These are phyloP conservation scores for Thraustochytrium sp. DNA, from an alignment of 352 stramenopile species.

Conservation along the genomic window DNA sequence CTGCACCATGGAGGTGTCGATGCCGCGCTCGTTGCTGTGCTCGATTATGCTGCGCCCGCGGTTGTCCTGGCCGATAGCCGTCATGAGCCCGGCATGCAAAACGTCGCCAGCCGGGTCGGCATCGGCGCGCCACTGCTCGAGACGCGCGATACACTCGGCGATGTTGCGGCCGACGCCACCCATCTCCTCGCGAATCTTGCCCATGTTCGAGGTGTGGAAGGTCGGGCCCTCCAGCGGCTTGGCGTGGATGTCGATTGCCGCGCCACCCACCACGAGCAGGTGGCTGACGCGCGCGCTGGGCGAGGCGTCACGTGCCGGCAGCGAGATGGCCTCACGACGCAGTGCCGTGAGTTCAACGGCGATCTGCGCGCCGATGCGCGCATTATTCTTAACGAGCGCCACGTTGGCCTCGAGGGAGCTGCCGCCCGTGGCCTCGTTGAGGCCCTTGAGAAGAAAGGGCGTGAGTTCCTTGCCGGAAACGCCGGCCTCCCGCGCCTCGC, in stretches of 20 bases:
- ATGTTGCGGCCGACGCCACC: slow-evolving; percentile 87
- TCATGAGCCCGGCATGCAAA: slow-evolving; percentile 58
- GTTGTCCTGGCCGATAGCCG: slow-evolving; percentile 67
- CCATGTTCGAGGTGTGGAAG: slow-evolving; percentile 75
- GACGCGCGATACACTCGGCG: slow-evolving; percentile 70
- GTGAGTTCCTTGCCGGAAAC: slow-evolving; percentile 90
- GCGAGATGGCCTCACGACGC: not conserved
- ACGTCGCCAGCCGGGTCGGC: not conserved
- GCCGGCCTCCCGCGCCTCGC: slow-evolving; percentile 68
- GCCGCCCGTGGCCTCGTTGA: slow-evolving; percentile 89
- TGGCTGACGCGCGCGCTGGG: not conserved
- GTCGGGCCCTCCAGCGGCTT: slow-evolving; percentile 49
- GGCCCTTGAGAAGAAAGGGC: slow-evolving; percentile 73
- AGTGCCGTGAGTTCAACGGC: slow-evolving; percentile 50
- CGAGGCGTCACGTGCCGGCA: not conserved
- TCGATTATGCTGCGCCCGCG: slow-evolving; percentile 65
- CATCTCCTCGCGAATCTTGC: slow-evolving; percentile 68
- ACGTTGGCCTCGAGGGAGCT: slow-evolving; percentile 89
- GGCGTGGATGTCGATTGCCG: slow-evolving; percentile 77
- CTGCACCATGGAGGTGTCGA: slow-evolving; percentile 62
- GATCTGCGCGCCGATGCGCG: slow-evolving; percentile 84
- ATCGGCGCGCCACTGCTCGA: slow-evolving; percentile 47
- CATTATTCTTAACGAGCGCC: slow-evolving; percentile 92
- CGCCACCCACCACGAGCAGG: slow-evolving; percentile 73
- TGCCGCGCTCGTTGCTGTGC: slow-evolving; percentile 60